A percentile compares a stretch with the other conserved stretches of the same genome.
Evolutionary conservation across 768 basidiomycete species (phyloP).

Genomic region (Boletus subcaerulescens): DNA sequence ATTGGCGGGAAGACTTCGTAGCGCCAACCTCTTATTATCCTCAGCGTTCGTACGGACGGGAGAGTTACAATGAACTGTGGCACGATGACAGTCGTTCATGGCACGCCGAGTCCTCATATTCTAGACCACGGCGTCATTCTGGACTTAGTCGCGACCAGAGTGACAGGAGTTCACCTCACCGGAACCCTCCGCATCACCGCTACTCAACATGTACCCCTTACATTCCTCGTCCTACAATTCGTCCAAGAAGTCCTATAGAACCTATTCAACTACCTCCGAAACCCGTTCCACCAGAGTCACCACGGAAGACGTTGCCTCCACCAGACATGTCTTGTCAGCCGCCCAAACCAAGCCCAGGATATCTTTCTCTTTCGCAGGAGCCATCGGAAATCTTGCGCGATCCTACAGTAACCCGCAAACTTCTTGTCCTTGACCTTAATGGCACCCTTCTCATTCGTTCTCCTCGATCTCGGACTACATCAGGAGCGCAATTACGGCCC

Average conservation of each 20-base stretch:
- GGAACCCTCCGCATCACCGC: slow-evolving; percentile 3
- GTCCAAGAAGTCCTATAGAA: slow-evolving; percentile 7
- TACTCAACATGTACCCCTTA: slow-evolving; percentile 12
- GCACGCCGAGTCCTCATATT: slow-evolving; percentile 8
- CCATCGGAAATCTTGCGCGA: slow-evolving; percentile 27
- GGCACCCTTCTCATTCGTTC: slow-evolving; percentile 69
- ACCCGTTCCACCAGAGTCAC: background rate
- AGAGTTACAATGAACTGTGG: slow-evolving; percentile 10
- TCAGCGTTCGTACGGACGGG: slow-evolving; percentile 5
- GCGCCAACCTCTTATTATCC: background rate
- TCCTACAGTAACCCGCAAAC: slow-evolving; percentile 45
- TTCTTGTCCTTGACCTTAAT: slow-evolving; percentile 66
- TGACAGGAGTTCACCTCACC: slow-evolving; percentile 1
- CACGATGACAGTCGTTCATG: slow-evolving; percentile 8
- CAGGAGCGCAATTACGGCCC: slow-evolving; percentile 29
- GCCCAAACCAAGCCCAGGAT: slow-evolving; percentile 32
- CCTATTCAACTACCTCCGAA: background rate
- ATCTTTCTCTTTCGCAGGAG: slow-evolving; percentile 33
- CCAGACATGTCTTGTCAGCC: background rate
- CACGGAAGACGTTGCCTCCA: slow-evolving; percentile 3
- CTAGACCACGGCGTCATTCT: slow-evolving; percentile 5
- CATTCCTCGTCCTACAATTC: slow-evolving; percentile 5
- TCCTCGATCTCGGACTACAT: slow-evolving; percentile 18
- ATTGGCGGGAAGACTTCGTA: slow-evolving; percentile 22
- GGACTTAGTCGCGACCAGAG: slow-evolving; percentile 4